Conservation (phyloP, 2,329 filamentous ascomycete species). For the Colletotrichum echinochloae region DNA sequence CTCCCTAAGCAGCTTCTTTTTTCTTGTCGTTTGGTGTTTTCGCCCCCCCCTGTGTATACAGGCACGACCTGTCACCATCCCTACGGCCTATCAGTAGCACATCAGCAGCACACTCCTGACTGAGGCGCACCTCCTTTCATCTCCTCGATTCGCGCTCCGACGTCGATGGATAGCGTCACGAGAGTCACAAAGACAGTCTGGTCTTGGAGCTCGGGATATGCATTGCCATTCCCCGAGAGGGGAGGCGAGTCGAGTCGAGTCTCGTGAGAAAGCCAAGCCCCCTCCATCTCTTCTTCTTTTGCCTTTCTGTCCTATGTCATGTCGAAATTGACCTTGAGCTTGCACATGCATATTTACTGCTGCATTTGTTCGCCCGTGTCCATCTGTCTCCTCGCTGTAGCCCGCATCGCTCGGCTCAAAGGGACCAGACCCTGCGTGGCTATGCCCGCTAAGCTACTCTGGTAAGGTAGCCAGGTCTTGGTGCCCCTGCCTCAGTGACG, state of each 20-base stretch:
- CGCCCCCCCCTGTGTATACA: neutral
- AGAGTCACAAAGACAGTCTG: conserved; percentile 19
- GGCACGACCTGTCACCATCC: neutral
- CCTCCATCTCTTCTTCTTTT: conserved; percentile 23
- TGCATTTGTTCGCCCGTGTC: conserved; percentile 9
- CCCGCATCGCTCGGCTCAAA: conserved; percentile 37
- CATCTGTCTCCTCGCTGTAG: conserved; percentile 1
- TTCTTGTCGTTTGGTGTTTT: neutral
- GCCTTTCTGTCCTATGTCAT: conserved; percentile 5
- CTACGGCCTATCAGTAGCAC: neutral
- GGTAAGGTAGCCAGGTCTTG: conserved; percentile 4
- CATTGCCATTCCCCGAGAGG: conserved; percentile 8
- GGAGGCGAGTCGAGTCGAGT: conserved; percentile 5
- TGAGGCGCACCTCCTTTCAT: conserved; percentile 14
- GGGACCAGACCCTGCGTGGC: conserved; percentile 41
- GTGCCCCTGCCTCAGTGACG: conserved; percentile 29
- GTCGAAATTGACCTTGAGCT: conserved; percentile 13
- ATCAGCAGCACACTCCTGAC: neutral
- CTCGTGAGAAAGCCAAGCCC: conserved; percentile 28
- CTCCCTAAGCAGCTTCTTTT: conserved; percentile 8
- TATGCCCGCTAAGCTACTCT: conserved; percentile 30
- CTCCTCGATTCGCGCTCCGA: neutral
- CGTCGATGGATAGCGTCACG: conserved; percentile 11
- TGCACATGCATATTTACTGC: conserved; percentile 28
- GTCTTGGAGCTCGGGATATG: conserved; percentile 11